phyloP scores from a whole-genome alignment of 2,329 filamentous ascomycete species.

The Venturia aucupariae region DNA sequence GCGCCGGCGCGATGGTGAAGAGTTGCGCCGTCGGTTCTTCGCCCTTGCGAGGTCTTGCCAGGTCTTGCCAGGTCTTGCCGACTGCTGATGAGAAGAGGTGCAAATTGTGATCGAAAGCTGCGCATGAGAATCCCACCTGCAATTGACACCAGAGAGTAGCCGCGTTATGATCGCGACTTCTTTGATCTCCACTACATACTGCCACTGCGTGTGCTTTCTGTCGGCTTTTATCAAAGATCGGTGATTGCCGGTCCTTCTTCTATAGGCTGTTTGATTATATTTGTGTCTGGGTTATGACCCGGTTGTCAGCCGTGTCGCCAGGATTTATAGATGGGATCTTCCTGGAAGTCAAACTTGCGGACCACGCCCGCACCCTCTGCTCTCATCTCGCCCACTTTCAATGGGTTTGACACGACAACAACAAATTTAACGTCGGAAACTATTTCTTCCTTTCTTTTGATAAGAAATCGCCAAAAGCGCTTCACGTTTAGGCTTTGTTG shows the following conservation, averaged over 20 bases:
- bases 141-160: too few relatives aligned
- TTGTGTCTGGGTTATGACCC: neutral
- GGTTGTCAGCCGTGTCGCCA: neutral
- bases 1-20: too few relatives aligned
- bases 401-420: neutral
- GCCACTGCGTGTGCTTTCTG: too few relatives aligned
- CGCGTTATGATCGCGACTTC: too few relatives aligned
- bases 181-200: too few relatives aligned
- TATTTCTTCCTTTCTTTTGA: neutral
- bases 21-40: too few relatives aligned
- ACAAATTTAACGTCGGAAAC: neutral
- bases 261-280: neutral
- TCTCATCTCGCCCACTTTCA: neutral
- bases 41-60: too few relatives aligned
- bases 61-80: too few relatives aligned
- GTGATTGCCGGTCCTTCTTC: neutral
- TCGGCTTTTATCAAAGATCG: neutral
- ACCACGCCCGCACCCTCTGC: neutral
- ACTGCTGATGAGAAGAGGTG: too few relatives aligned
- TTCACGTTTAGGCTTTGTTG: neutral
- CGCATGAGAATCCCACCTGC: too few relatives aligned
- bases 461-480: neutral
- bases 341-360: neutral
- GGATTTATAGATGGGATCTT: neutral
- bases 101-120: too few relatives aligned